Base-by-base conservation (phyloP, 768 basidiomycete species). In the Serpula lacrymans region DNA sequence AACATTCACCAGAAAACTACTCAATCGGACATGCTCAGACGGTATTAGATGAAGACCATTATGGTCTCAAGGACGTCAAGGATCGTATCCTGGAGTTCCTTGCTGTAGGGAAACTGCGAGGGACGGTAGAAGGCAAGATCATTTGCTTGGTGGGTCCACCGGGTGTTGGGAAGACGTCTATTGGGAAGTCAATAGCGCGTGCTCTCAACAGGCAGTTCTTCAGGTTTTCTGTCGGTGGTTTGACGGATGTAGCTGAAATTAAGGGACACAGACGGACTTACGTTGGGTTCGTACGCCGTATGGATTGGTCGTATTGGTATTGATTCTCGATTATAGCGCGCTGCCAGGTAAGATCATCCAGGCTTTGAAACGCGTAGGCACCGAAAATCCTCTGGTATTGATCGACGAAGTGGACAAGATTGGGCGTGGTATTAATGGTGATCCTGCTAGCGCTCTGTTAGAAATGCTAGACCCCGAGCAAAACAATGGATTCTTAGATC, bases 261-360 rank as follows among this genome's bases (percentile, higher is more conserved):
- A 98, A 98, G 67, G 96, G 96, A 1, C 96, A 99, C 57, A 69
- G 96, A 53, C 71, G 96, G 59, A 99, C 95, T n/a, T 98, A 96
- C 57, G 90, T 94, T 38, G 90, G 88, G n/a, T n/a, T n/a, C n/a
- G 84, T 88, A 42, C 31, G 82, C 69, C 2, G 8, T 35, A n/a
- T n/a, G n/a, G n/a, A n/a, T n/a, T n/a, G n/a, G n/a, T n/a, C n/a
- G n/a, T n/a, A n/a, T n/a, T n/a, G n/a, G n/a, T n/a, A n/a, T n/a
- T n/a, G n/a, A n/a, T n/a, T n/a, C n/a, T n/a, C n/a, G n/a, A n/a
- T 6, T 37, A 14, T 49, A 88, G 87, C 38, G 93, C 92, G 0
- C 71, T 96, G 30, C 93, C 93, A 0, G 92, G 93, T 25, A 96
- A 95, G 73, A 91, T 94, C 44, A 90, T 95, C 40, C 91, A 95